phyloP scores from a whole-genome alignment of 148 eudicot genomes.

The Bassia scoparia region DNA sequence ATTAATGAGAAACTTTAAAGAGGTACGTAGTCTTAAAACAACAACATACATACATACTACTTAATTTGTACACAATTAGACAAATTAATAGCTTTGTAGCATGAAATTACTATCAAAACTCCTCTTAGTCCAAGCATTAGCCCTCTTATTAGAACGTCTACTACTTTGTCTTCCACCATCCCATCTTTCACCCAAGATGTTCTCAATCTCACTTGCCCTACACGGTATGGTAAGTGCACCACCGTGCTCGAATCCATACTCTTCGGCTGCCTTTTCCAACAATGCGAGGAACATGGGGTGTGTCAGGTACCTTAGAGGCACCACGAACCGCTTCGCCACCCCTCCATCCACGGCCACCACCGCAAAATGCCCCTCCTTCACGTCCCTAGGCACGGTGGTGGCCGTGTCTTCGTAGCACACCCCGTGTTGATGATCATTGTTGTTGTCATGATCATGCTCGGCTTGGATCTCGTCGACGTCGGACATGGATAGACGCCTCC shows the following conservation, averaged over 20 bases:
- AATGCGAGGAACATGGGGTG: constrained; percentile 46
- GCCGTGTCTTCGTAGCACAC: not conserved
- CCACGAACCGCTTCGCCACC: constrained; percentile 37
- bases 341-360: constrained; percentile 48
- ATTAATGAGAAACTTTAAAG: no score
- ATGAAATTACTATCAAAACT: constrained; percentile 15
- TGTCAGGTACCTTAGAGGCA: constrained; percentile 48
- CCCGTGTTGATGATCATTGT: constrained; percentile 2
- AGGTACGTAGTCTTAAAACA: no score
- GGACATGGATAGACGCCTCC: constrained; percentile 29
- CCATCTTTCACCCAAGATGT: constrained; percentile 32
- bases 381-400: constrained; percentile 42
- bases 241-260: constrained; percentile 59
- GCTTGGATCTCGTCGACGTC: constrained; percentile 7
- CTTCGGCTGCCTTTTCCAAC: constrained; percentile 68
- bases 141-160: not conserved
- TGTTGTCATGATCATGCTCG: not conserved
- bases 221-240: constrained; percentile 68
- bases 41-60: no score
- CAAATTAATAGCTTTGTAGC: not conserved
- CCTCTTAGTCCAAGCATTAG: not conserved
- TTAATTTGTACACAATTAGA: not conserved
- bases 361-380: constrained; percentile 72
- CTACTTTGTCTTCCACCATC: not conserved
- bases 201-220: constrained; percentile 43